phyloP scores from a whole-genome alignment of 2,329 filamentous ascomycete genomes.

The Kalmusia sp. region DNA sequence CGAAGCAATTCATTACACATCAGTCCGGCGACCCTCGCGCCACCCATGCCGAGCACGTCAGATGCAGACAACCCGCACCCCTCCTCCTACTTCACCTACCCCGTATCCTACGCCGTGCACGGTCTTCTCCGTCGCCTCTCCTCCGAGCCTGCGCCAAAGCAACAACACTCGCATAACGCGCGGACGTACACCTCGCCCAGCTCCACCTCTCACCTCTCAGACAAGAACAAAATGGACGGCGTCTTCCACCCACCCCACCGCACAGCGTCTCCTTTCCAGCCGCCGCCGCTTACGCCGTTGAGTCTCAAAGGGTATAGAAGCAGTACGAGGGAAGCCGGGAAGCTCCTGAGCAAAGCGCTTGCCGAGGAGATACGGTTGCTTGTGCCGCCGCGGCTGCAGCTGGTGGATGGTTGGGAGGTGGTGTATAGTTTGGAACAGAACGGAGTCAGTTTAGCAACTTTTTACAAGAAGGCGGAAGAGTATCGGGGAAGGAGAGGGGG shows the following conservation, averaged over 20 bases:
- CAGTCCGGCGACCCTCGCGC: conserved; percentile 11
- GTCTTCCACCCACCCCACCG: conserved; percentile 69
- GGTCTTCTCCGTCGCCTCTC: conserved; percentile 56
- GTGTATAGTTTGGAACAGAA: conserved; percentile 92
- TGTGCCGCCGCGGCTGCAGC: conserved; percentile 83
- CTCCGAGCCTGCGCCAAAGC: conserved; percentile 45
- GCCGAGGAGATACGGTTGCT: conserved; percentile 94
- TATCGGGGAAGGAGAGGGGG: conserved; percentile 75
- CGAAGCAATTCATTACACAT: conserved; percentile 4
- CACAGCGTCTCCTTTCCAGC: conserved; percentile 79
- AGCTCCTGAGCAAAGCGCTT: conserved; percentile 73
- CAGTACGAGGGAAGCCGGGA: conserved; percentile 65
- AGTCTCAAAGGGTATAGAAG: conserved; percentile 70
- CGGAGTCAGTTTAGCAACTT: conserved; percentile 82
- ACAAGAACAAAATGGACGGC: conserved; percentile 59
- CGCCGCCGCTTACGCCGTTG: conserved; percentile 85
- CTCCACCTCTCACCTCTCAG: conserved; percentile 34
- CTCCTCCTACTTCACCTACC: conserved; percentile 57
- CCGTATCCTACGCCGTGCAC: conserved; percentile 56
- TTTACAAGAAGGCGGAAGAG: conserved; percentile 80
- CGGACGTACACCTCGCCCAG: conserved; percentile 14
- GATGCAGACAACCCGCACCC: conserved; percentile 20
- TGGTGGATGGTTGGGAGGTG: conserved; percentile 85
- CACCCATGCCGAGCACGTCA: conserved; percentile 35
- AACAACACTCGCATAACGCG: conserved; percentile 13